phyloP scores from a whole-genome alignment of 2,329 filamentous ascomycete species.

The Kalaharituber pfeilii region DNA sequence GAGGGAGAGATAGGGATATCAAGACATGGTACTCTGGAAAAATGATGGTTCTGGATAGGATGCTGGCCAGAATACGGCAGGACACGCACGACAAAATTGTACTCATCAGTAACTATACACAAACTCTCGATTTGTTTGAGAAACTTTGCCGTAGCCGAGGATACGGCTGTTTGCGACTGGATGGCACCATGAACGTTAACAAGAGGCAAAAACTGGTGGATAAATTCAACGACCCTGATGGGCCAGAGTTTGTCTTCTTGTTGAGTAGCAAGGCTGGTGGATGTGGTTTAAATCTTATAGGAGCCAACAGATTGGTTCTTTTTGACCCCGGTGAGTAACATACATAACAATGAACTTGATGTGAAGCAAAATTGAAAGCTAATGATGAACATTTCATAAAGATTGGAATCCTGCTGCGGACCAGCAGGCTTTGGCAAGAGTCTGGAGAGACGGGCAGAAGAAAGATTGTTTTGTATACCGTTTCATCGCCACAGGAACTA shows the following conservation, averaged over 20 bases:
- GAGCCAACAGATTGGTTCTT: slow-evolving; percentile 80
- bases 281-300: slow-evolving; percentile 88
- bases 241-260: slow-evolving; percentile 83
- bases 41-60: slow-evolving; percentile 94
- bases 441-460: slow-evolving; percentile 97
- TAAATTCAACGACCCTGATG: slow-evolving; percentile 88
- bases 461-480: slow-evolving; percentile 99
- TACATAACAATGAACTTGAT: too few relatives aligned
- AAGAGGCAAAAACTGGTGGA: slow-evolving; percentile 96
- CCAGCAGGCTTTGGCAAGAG: slow-evolving; percentile 87
- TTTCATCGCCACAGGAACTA: slow-evolving; percentile 96
- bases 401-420: slow-evolving; percentile 97
- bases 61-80: slow-evolving; percentile 86
- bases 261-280: slow-evolving; percentile 92
- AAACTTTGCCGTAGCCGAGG: slow-evolving; percentile 62
- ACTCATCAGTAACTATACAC: slow-evolving; percentile 94
- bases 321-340: slow-evolving; percentile 55
- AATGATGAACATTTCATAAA: too few relatives aligned
- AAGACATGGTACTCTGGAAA: slow-evolving; percentile 96
- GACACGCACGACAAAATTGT: slow-evolving; percentile 99
- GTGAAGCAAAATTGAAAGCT: too few relatives aligned
- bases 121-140: slow-evolving; percentile 88
- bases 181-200: slow-evolving; percentile 94
- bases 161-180: slow-evolving; percentile 76
- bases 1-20: slow-evolving; percentile 69